Base-by-base conservation (phyloP, 345 rosid species). In the Melastoma malabathricum region DNA sequence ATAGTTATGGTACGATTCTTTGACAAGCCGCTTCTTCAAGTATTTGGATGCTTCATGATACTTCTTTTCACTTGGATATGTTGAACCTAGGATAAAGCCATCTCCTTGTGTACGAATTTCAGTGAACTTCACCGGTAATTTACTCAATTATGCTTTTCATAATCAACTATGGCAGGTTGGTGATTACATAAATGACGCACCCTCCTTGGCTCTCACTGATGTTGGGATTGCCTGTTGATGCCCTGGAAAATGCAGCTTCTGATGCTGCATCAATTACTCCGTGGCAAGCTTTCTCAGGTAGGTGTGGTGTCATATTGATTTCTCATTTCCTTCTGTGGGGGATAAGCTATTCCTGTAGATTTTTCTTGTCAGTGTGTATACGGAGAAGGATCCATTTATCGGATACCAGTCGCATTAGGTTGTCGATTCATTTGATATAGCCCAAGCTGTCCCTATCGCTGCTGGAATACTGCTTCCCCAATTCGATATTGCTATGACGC, bases 131-230 rank as follows among this genome's bases (percentile, higher is more conserved):
- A 12, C 41, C 1, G 25, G 18, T 48, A 20, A 6, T 47, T 48
- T 48, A 48, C 23, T 48, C 8, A 12, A 34, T 34, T 6, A 5
- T 7, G 12, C 6, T 34, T 34, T 2, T 7, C 10, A 8, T 12
- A 34, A 8, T 34, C 12, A 34, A 34, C 12, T 34, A 34, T 34
- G 58, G 20, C 61, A 90, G 98, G 94, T 86, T 41, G 98, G 98
- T 13, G 96, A 90, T 74, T 96, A 94, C 56, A 90, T 90, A 66
- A 90, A 86, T 31, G 98, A 90, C 70, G 98, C 96, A 46, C 98
- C 96, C 34, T 86, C 98, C 55, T 69, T 86, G 75, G 96, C 98
- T 54, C 78, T 72, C 54, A 93, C 98, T 18, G 75, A 84, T 71
- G 96, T 86, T 2, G 98, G 98, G 55, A 84, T 86, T 65, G 95